A percentile compares a stretch with the other conserved stretches of the same genome.
Evolutionary conservation across 352 stramenopile species (phyloP).

Genomic region (Phytophthora idaei): DNA sequence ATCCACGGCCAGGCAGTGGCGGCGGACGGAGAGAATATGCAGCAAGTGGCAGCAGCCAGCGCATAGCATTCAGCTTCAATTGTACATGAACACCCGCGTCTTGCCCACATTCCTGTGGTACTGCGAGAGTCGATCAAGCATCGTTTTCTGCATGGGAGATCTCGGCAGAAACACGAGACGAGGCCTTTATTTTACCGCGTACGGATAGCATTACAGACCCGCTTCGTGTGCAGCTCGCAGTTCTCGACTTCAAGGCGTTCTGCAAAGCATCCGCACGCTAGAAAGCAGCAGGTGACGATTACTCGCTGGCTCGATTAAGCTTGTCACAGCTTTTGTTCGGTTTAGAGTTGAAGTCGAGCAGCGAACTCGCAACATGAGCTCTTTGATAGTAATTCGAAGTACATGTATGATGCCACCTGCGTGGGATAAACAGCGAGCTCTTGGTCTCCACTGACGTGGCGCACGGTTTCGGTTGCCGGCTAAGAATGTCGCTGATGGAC

Average conservation of each 20-base stretch:
- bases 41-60: constrained; percentile 6
- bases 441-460: neutral
- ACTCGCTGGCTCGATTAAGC: constrained; percentile 16
- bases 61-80: constrained; percentile 10
- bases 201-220: constrained; percentile 6
- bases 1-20: constrained; percentile 17
- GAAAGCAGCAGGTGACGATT: constrained; percentile 18
- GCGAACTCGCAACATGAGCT: neutral
- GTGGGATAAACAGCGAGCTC: no score
- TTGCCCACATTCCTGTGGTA: neutral
- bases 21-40: constrained; percentile 12
- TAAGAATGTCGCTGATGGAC: neutral
- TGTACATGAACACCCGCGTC: neutral
- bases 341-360: constrained; percentile 15
- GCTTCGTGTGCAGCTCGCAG: constrained; percentile 15
- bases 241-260: constrained; percentile 9
- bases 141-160: constrained; percentile 6
- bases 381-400: no score
- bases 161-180: constrained; percentile 21
- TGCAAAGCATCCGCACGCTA: constrained; percentile 13
- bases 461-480: no score
- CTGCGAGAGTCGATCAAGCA: neutral
- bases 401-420: no score
- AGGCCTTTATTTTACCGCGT: constrained; percentile 10
- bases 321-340: constrained; percentile 15